A percentile compares a stretch with the other conserved stretches of the same genome.
These are phyloP conservation scores for Beta corolliflora DNA, from an alignment of 179 eudicot genomes.

Conservation along the genomic window DNA sequence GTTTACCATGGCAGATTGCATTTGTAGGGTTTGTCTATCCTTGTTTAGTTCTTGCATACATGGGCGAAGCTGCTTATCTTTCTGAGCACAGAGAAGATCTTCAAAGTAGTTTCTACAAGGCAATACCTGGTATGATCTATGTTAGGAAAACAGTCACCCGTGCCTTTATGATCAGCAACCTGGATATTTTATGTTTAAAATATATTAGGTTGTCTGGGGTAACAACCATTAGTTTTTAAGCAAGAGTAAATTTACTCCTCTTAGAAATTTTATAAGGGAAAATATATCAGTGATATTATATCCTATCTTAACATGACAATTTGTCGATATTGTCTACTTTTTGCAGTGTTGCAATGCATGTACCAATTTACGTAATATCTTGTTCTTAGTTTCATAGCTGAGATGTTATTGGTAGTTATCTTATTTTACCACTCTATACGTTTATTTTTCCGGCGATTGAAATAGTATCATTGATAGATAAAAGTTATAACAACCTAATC, in stretches of 20 bases:
- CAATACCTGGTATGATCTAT: conserved; percentile 40
- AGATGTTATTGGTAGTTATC: neutral
- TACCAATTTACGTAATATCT: neutral
- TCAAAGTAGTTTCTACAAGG: conserved; percentile 45
- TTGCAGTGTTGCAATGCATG: neutral
- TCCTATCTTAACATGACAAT: neutral
- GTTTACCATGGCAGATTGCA: conserved; percentile 42
- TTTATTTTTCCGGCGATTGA: no score
- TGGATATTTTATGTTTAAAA: neutral
- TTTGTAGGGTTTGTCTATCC: conserved; percentile 55
- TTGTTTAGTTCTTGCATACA: conserved; percentile 52
- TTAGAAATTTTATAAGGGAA: neutral
- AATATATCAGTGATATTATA: neutral
- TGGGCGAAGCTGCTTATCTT: conserved; percentile 62
- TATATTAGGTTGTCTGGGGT: neutral
- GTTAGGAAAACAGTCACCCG: neutral
- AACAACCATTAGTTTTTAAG: neutral
- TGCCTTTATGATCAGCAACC: neutral
- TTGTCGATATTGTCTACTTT: neutral
- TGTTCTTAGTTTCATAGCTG: neutral
- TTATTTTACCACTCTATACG: no score
- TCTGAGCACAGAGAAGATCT: conserved; percentile 43
- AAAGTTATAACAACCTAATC: no score
- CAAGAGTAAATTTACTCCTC: neutral
- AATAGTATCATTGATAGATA: no score